Conservation (phyloP, 1,284 basidiomycete species). For the Irpex sp. region DNA sequence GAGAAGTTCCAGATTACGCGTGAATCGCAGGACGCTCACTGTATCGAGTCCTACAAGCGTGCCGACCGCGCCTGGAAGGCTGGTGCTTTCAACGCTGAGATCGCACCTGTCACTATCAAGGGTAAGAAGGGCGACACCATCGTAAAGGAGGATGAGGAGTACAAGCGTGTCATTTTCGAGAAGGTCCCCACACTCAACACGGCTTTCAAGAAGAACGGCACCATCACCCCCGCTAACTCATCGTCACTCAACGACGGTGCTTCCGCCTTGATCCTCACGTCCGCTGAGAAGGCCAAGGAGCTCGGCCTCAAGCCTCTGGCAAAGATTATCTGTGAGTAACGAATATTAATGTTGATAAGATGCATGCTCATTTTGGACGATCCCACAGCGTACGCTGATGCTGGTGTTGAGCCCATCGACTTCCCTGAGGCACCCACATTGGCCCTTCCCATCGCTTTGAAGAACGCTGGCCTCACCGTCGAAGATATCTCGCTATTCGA, state of each 20-base stretch:
- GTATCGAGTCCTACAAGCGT: slow-evolving; percentile 92
- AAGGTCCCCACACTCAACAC: slow-evolving; percentile 86
- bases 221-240: slow-evolving; percentile 94
- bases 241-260: slow-evolving; percentile 97
- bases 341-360: not conserved
- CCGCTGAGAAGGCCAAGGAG: slow-evolving; percentile 85
- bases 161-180: slow-evolving; percentile 92
- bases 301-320: slow-evolving; percentile 89
- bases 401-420: slow-evolving; percentile 94
- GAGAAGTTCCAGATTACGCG: slow-evolving; percentile 83
- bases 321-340: slow-evolving; percentile 76
- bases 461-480: slow-evolving; percentile 81
- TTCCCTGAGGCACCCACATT: slow-evolving; percentile 95
- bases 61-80: slow-evolving; percentile 89
- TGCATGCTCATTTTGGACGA: not conserved
- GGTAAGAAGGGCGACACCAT: slow-evolving; percentile 92
- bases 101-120: slow-evolving; percentile 92
- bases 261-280: slow-evolving; percentile 93
- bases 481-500: slow-evolving; percentile 93
- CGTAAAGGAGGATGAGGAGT: slow-evolving; percentile 95
- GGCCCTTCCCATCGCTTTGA: slow-evolving; percentile 86
- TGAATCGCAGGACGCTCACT: slow-evolving; percentile 85
- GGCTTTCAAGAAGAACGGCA: slow-evolving; percentile 90
- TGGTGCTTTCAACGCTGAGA: slow-evolving; percentile 85
- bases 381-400: slow-evolving; percentile 87